Evolutionary conservation across 2,329 filamentous ascomycete species (phyloP).

Genomic region (Cylindrodendrum hubeiense): DNA sequence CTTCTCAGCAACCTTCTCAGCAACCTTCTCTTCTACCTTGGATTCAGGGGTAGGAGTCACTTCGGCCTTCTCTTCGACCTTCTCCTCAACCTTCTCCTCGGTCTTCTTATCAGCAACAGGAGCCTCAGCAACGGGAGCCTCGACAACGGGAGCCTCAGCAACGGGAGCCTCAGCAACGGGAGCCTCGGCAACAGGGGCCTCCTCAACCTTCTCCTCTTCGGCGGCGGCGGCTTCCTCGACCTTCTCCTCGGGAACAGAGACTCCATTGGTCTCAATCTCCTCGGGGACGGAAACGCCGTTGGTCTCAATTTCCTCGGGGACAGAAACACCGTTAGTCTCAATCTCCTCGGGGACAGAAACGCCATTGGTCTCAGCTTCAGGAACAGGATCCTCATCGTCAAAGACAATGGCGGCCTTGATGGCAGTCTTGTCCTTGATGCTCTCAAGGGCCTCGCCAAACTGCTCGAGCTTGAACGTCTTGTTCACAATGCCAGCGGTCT

Average conservation of each 20-base stretch:
- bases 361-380: constrained; percentile 10
- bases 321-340: constrained; percentile 2
- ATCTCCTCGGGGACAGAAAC: background rate
- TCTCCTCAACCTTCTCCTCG: constrained; percentile 13
- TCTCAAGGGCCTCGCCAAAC: constrained; percentile 77
- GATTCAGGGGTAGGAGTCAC: background rate
- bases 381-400: constrained; percentile 57
- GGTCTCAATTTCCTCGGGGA: constrained; percentile 1
- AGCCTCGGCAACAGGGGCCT: background rate
- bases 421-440: constrained; percentile 78
- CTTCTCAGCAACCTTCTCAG: constrained; percentile 4
- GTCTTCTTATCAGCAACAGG: background rate
- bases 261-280: background rate
- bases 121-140: constrained; percentile 1
- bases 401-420: constrained; percentile 83
- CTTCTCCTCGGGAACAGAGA: constrained; percentile 1
- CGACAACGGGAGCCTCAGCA: constrained; percentile 13
- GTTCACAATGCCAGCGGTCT: constrained; percentile 77
- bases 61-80: constrained; percentile 1
- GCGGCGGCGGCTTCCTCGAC: background rate
- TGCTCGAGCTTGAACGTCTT: constrained; percentile 81
- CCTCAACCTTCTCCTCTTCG: constrained; percentile 13
- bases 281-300: constrained; percentile 1
- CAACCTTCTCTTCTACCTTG: constrained; percentile 4
- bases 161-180: constrained; percentile 5